Evolutionary conservation across 148 eudicot species (phyloP).

Genomic region (Silene conica): DNA sequence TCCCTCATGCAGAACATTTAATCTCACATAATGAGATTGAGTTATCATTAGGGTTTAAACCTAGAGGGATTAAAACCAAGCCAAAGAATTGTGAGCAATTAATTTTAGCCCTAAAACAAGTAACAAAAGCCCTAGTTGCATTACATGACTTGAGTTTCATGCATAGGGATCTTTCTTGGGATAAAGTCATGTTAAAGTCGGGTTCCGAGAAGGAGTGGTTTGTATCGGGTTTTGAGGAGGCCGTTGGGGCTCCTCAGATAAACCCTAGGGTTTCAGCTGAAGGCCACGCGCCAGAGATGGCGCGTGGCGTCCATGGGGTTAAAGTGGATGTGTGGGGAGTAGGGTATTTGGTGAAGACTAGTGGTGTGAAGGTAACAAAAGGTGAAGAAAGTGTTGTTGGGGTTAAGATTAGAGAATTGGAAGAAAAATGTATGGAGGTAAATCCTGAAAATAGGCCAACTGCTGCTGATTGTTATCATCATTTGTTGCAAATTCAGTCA

Average conservation of each 20-base stretch:
- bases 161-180: slow-evolving; percentile 80
- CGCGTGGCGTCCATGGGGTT: slow-evolving; percentile 71
- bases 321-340: slow-evolving; percentile 88
- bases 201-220: slow-evolving; percentile 40
- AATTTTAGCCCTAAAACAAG: slow-evolving; percentile 68
- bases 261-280: slow-evolving; percentile 29
- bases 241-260: slow-evolving; percentile 66
- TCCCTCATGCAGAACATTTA: slow-evolving; percentile 54
- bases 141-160: slow-evolving; percentile 74
- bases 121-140: slow-evolving; percentile 69
- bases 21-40: slow-evolving; percentile 38
- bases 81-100: slow-evolving; percentile 44
- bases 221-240: slow-evolving; percentile 65
- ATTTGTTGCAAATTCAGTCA: slow-evolving; percentile 78
- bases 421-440: slow-evolving; percentile 59
- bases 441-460: slow-evolving; percentile 80
- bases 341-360: slow-evolving; percentile 62
- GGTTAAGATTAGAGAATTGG: slow-evolving; percentile 50
- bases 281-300: slow-evolving; percentile 71
- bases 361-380: slow-evolving; percentile 30
- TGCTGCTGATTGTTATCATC: slow-evolving; percentile 93
- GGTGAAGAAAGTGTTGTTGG: slow-evolving; percentile 13
- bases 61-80: slow-evolving; percentile 53
- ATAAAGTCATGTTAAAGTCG: slow-evolving; percentile 50
- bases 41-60: slow-evolving; percentile 45